Evolutionary conservation across 116 monocot species (phyloP), one percentile per base, ranked within the genome.

Genomic region (Posidonia oceanica): DNA sequence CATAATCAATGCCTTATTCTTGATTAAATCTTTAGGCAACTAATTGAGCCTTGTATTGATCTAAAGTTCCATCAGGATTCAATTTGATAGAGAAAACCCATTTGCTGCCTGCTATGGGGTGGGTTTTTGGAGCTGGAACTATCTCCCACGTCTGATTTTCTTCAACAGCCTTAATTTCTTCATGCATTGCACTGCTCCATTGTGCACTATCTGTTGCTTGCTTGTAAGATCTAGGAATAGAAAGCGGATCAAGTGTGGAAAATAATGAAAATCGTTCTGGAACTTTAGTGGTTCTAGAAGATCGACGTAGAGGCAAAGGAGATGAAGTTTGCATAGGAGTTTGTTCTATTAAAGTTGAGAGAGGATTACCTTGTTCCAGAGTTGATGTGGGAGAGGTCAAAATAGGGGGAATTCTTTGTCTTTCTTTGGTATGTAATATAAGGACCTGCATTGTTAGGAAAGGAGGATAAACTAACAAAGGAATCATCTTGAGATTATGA

Each of bases 1-100:
- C 36, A 54, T 68, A 78, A 40, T 74, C 73, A 54, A 68, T 63
- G 3, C 67, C 73, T 36, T 61, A 2, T 60, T 58, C 58, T 67
- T 78, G 66, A 21, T 66, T 66, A 17, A 65, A 78, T 7, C 77
- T 52, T 72, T 78, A 15, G 20, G 66, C 72, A n/a, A 78, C 59
- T 12, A 78, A 51, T 36, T 58, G 3, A 44, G 67, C 67, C 22
- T 78, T 78, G 20, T 72, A 78, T 44, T 59, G 10, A 67, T 79
- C 74, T n/a, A 79, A 52, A 5, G 68, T 53, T 0, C 62, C 69
- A 55, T 74, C 17, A 73, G 61, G 6, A 8, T 62, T 73, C 14
- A 54, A 12, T 63, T 79, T 64, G 4, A 74, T 69, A 17, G 51
- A 52, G 62, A 61, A 78, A 0, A 78, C 59, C 72, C 75, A 76